These are phyloP conservation scores for Cryptosporidium parvum DNA, from an alignment of 169 alveolate species.

Conservation along the genomic window DNA sequence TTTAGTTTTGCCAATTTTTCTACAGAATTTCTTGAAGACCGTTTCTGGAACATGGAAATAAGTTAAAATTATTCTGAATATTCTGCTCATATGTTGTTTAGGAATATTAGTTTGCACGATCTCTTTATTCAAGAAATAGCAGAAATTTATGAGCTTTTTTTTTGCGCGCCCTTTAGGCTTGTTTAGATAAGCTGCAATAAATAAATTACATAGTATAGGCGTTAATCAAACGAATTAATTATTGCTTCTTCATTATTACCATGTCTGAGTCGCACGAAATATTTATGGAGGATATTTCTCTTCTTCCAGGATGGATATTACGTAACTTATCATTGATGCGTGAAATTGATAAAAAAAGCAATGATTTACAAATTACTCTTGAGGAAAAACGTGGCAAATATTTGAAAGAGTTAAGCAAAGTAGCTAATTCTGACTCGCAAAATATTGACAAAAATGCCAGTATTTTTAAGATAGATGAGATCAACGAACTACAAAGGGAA, in stretches of 20 bases:
- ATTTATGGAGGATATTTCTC: conserved; percentile 73
- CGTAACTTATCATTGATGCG: conserved; percentile 70
- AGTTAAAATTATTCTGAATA: not conserved
- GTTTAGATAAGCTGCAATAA: not conserved
- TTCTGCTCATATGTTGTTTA: not conserved
- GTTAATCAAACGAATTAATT: not conserved
- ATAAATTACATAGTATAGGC: not conserved
- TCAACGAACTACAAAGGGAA: conserved; percentile 49
- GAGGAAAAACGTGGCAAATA: conserved; percentile 27
- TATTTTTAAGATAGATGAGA: not conserved
- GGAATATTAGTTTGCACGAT: not conserved
- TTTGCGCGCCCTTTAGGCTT: conserved; percentile 2
- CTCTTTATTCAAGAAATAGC: not conserved
- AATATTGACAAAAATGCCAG: not conserved
- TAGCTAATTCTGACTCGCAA: not conserved
- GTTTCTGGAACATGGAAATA: conserved; percentile 6
- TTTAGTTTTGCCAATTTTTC: conserved; percentile 39
- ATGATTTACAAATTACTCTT: conserved; percentile 20
- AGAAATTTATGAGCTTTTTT: not conserved
- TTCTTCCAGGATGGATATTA: conserved; percentile 74
- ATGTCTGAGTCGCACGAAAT: conserved; percentile 57
- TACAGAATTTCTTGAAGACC: conserved; percentile 48
- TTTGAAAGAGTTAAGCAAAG: conserved; percentile 6
- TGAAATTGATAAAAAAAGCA: conserved; percentile 61
- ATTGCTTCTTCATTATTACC: not conserved